Conservation (phyloP, 2,329 filamentous ascomycete species). For the Malbranchea cinnamomea region DNA sequence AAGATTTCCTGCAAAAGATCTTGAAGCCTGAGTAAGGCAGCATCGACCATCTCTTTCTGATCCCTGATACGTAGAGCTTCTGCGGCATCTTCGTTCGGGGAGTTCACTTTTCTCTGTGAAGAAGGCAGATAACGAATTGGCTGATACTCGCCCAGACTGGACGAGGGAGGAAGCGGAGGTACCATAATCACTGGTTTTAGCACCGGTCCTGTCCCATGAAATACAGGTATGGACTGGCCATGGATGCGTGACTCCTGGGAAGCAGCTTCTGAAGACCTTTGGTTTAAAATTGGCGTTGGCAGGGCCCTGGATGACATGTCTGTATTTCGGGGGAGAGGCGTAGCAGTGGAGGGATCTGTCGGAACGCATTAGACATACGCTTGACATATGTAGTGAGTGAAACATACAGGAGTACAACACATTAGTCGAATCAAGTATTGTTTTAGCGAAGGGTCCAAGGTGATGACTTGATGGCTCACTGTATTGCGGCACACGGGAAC, state of each 20-base stretch:
- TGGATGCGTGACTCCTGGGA: constrained; percentile 10
- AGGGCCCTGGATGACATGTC: constrained; percentile 8
- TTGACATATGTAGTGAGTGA: background rate
- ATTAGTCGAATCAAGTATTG: constrained; percentile 36
- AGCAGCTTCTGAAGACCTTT: constrained; percentile 7
- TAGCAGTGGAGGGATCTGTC: constrained; percentile 20
- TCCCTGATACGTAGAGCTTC: constrained; percentile 50
- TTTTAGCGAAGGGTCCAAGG: constrained; percentile 39
- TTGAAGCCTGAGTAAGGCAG: constrained; percentile 55
- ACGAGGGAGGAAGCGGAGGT: constrained; percentile 27
- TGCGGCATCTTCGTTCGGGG: constrained; percentile 36
- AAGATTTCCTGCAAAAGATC: constrained; percentile 58
- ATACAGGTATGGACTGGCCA: constrained; percentile 6
- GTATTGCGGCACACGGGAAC: constrained; percentile 9
- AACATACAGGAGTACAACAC: constrained; percentile 30
- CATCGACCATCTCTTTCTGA: constrained; percentile 67
- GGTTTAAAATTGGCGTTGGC: constrained; percentile 7
- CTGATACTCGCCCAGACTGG: constrained; percentile 26
- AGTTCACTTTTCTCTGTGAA: constrained; percentile 37
- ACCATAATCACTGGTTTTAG: constrained; percentile 33
- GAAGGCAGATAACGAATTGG: constrained; percentile 26
- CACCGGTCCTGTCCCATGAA: background rate
- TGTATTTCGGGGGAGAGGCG: constrained; percentile 13
- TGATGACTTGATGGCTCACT: constrained; percentile 14
- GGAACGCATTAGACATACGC: constrained; percentile 3